Evolutionary conservation across 116 monocot species (phyloP), one percentile per base, ranked within the genome.

Genomic region (Posidonia oceanica): DNA sequence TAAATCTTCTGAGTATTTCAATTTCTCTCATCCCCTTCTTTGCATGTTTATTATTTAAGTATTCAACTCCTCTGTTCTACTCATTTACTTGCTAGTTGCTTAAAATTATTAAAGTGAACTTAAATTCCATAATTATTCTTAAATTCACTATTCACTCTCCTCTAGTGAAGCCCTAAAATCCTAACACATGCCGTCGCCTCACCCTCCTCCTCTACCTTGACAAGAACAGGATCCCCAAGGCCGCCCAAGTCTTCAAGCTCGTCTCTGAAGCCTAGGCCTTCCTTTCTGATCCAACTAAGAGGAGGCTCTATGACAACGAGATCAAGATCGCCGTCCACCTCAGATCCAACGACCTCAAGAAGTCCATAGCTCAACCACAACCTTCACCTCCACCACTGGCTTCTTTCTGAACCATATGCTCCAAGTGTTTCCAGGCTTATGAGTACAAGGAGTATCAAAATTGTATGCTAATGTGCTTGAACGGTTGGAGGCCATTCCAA

Each of bases 201-300:
- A 68, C 89, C 14, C 82, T 93, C 68, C 89, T 93, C 77, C 89
- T 93, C 79, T 76, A 64, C 52, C 81, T 78, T 39, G 71, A 69
- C 59, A 59, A 62, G 42, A 86, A 84, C 73, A 40, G 52, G 4
- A 71, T 39, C 64, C 75, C 78, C 0, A 72, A 71, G 21, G 75
- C 81, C 39, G 82, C 76, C 16, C 18, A 70, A 17, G 93, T 89
- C 37, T 81, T 84, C 74, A 56, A 64, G 18, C 65, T 87, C 63
- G 82, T 93, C 68, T 42, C n/a, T 54, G 84, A 89, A 21, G 86
- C 89, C 23, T 89, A 61, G 71, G 69, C 56, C 61, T 69, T 84
- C 44, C 82, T 93, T 39, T 93, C 52, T 29, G 29, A 29, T 29
- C 1, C 1, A 0, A 29, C 29, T 1, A 29, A 29, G 29, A 29